Conservation (phyloP, 345 rosid species). For the Dimocarpus longan region DNA sequence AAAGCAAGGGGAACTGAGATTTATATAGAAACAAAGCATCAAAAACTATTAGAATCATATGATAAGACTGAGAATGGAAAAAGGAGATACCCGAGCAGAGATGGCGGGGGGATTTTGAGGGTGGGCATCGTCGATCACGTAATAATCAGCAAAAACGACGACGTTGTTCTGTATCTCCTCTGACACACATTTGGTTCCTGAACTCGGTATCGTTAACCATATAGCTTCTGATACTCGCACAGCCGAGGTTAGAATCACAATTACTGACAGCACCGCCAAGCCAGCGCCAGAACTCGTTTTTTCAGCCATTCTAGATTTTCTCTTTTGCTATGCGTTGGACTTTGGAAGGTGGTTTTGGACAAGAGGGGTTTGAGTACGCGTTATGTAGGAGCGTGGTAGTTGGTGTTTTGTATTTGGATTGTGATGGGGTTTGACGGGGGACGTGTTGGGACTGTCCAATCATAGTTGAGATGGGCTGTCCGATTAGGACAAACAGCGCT, state of each 20-base stretch:
- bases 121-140: conserved; percentile 62
- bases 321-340: not conserved
- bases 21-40: not conserved
- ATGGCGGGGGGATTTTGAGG: conserved; percentile 47
- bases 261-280: conserved; percentile 16
- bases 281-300: not conserved
- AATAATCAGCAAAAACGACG: conserved; percentile 79
- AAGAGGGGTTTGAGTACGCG: not conserved
- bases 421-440: conserved; percentile 10
- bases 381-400: not conserved
- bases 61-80: not conserved
- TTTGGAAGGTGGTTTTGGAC: not conserved
- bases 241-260: conserved; percentile 28
- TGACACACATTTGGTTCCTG: conserved; percentile 89
- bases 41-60: not conserved
- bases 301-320: not conserved
- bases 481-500: not conserved
- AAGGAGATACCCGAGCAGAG: conserved; percentile 52
- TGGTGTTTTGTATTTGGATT: not conserved
- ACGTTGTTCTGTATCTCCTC: conserved; percentile 90
- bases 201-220: conserved; percentile 76
- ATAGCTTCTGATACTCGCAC: conserved; percentile 55
- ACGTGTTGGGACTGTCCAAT: conserved; percentile 14
- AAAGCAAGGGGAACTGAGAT: too few relatives aligned
- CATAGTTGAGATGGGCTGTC: conserved; percentile 7